Evolutionary conservation across 2,329 filamentous ascomycete genomes (phyloP), one percentile per base, ranked within the genome.

Genomic region (Annulohypoxylon truncatum): DNA sequence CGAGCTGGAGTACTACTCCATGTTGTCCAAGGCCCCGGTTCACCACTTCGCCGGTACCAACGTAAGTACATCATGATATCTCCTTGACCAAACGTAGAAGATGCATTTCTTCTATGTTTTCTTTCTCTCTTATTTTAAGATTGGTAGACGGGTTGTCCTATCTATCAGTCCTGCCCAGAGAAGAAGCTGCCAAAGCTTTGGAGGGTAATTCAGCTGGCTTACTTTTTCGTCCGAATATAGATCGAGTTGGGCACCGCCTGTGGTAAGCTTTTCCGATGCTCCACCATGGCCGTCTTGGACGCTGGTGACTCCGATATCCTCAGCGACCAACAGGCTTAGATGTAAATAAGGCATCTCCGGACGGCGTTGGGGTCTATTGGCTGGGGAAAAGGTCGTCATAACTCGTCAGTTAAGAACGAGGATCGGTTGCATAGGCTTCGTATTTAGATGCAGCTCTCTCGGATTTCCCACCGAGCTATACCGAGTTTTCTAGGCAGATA

Each of bases 1-100:
- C 79, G 95, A 98, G 88, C 90, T 97, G 71, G 95, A 97, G 87
- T 97, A 93, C 86, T 94, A 94, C 87, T 89, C 89, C 81, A 96
- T 96, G 93, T 84, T 97, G 78, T 90, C 90, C 82, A 97, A 98
- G 90, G 93, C 91, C 77, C 90, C 92, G 73, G 95, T 98, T 79
- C 95, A 98, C 89, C 96, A 99, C 89, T 98, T 97, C 87, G 88
- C 88, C 76, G 96, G 96, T 79, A 97, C 96, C 91, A 98, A 98
- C 90, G 95, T 98, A 91, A 91, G 95, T 93, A 40, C 66, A 51
- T 44, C 57, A 26, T 35, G 26, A 46, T 62, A 67, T 58, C 57
- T 61, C 57, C 20, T 63, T 52, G 1, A 33, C 20, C 7, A n/a
- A 20, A 13, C 55, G 55, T 66, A 68, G 55, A 68, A 64, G 46